phyloP scores from a whole-genome alignment of 208 protist genomes.

The Trypanosoma boissoni region DNA sequence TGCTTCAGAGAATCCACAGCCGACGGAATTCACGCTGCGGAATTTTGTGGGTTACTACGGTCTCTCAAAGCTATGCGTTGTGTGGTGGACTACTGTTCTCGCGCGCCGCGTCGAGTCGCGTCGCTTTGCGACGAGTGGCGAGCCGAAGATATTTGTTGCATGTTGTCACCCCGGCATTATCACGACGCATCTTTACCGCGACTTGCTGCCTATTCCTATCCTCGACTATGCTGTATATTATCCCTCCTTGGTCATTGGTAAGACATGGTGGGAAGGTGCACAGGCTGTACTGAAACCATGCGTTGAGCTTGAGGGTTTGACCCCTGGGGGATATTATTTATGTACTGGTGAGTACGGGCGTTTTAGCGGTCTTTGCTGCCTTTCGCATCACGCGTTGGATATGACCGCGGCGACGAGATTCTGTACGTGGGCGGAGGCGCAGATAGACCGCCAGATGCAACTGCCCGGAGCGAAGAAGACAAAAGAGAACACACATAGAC shows the following conservation, averaged over 20 bases:
- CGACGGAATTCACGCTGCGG: conserved; percentile 41
- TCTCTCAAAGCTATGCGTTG: conserved; percentile 79
- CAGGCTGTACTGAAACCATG: conserved; percentile 61
- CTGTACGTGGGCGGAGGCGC: conserved; percentile 39
- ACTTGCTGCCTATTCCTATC: conserved; percentile 60
- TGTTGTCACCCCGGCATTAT: conserved; percentile 78
- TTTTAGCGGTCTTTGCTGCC: conserved; percentile 56
- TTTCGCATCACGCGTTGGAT: conserved; percentile 50
- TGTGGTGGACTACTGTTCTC: conserved; percentile 80
- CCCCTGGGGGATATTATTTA: conserved; percentile 79
- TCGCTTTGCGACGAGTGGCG: conserved; percentile 24
- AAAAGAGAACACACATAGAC: neutral
- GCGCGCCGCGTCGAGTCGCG: conserved; percentile 39
- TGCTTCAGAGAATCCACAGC: neutral
- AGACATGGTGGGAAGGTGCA: conserved; percentile 79
- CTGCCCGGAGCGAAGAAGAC: neutral
- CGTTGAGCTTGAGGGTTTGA: conserved; percentile 49
- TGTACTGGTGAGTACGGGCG: conserved; percentile 70
- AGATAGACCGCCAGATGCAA: conserved; percentile 26
- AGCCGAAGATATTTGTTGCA: conserved; percentile 65
- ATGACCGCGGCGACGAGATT: conserved; percentile 34
- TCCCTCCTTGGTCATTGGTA: conserved; percentile 77
- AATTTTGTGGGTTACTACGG: conserved; percentile 88
- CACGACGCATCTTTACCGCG: conserved; percentile 80
- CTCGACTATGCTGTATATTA: conserved; percentile 79